phyloP scores from a whole-genome alignment of 2,329 filamentous ascomycete genomes.

The Calonectria hawksworthii region DNA sequence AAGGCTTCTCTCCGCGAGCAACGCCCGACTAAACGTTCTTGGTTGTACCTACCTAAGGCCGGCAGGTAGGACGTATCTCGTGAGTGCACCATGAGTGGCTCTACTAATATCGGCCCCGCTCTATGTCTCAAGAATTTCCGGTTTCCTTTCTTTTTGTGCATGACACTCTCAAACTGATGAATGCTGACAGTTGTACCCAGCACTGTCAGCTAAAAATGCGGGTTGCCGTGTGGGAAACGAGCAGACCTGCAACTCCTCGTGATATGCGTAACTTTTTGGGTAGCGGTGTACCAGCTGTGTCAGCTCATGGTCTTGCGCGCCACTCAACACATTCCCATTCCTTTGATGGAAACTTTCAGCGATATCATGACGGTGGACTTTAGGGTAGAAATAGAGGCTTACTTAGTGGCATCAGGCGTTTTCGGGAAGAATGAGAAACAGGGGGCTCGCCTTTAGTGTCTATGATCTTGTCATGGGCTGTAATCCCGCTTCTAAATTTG shows the following conservation, averaged over 20 bases:
- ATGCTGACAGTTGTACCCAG: not conserved
- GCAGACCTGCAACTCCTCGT: not conserved
- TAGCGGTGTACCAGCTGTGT: not conserved
- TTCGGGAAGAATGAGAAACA: conserved; percentile 13
- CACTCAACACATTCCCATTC: not conserved
- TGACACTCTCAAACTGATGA: not conserved
- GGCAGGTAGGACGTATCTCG: not conserved
- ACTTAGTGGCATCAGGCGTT: not conserved
- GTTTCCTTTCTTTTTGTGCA: conserved; percentile 1
- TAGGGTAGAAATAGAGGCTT: conserved; percentile 4
- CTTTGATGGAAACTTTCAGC: not conserved
- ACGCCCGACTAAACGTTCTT: not conserved
- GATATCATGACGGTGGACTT: not conserved
- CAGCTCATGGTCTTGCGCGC: not conserved
- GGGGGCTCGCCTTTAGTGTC: not conserved
- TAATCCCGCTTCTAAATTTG: conserved; percentile 5
- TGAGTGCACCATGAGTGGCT: not conserved
- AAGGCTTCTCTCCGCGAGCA: not conserved
- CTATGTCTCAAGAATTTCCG: conserved; percentile 3
- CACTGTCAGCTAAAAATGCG: not conserved
- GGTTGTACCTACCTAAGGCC: not conserved
- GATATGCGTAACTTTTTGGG: not conserved
- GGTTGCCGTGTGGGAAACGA: not conserved
- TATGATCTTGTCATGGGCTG: not conserved
- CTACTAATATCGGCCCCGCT: not conserved